phyloP scores from a whole-genome alignment of 257 asterid genomes.

The Thymus mandschuricus region DNA sequence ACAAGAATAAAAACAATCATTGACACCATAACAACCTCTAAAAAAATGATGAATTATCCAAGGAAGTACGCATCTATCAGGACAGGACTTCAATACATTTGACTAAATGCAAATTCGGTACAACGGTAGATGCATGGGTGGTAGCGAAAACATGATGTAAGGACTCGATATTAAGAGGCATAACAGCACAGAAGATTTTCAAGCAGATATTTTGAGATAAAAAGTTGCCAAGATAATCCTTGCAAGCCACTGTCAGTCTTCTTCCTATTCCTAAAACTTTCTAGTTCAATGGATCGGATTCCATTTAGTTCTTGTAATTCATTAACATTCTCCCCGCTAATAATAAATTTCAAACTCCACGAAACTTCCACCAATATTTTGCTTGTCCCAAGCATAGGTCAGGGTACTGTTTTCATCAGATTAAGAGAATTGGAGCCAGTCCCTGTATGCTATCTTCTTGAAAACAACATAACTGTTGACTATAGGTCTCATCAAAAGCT shows the following conservation, averaged over 20 bases:
- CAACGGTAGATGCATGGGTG: constrained; percentile 15
- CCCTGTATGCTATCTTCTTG: constrained; percentile 11
- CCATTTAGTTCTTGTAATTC: constrained; percentile 9
- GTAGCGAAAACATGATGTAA: not conserved
- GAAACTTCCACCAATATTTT: not conserved
- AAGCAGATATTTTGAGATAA: constrained; percentile 9
- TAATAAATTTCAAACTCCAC: constrained; percentile 12
- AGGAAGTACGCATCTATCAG: constrained; percentile 13
- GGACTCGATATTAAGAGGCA: constrained; percentile 12
- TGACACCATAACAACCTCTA: constrained; percentile 17
- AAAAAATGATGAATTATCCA: constrained; percentile 24
- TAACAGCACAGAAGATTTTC: not conserved
- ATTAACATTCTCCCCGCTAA: constrained; percentile 11
- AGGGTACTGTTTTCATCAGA: constrained; percentile 19
- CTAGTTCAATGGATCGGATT: not conserved
- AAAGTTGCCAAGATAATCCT: constrained; percentile 13
- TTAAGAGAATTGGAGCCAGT: constrained; percentile 7
- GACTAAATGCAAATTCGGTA: constrained; percentile 2
- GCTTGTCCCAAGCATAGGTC: constrained; percentile 9
- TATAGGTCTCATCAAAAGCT: not conserved
- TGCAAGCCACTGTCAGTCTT: constrained; percentile 12
- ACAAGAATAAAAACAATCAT: constrained; percentile 29
- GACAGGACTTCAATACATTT: constrained; percentile 3
- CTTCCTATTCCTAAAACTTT: constrained; percentile 16
- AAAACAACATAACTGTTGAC: constrained; percentile 4